phyloP scores from a whole-genome alignment of 805 yeast species.

The Lipomyces yamadae region DNA sequence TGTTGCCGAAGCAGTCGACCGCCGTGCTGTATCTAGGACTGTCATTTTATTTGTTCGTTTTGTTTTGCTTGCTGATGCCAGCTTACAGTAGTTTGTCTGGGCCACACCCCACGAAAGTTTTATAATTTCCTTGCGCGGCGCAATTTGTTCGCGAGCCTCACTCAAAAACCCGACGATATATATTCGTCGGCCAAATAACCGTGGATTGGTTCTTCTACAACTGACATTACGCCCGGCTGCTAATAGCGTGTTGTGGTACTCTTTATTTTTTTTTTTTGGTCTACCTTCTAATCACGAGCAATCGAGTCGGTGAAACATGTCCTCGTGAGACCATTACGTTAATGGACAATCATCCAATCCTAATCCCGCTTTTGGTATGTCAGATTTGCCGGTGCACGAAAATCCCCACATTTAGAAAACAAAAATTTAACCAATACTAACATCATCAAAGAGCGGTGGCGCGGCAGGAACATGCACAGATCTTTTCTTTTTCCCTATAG shows the following conservation, averaged over 20 bases:
- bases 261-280: too few species aligned
- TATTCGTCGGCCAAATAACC: too few species aligned
- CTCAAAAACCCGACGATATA: too few species aligned
- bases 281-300: too few species aligned
- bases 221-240: not conserved
- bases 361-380: constrained; percentile 36
- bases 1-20: constrained; percentile 3
- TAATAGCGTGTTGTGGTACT: too few species aligned
- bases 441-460: constrained; percentile 68
- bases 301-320: not conserved
- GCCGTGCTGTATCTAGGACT: not conserved
- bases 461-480: constrained; percentile 97
- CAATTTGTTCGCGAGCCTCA: too few species aligned
- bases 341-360: constrained; percentile 37
- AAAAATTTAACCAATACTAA: not conserved
- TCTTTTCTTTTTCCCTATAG: constrained; percentile 92
- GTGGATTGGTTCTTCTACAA: not conserved
- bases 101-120: too few species aligned
- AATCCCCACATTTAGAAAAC: too few species aligned
- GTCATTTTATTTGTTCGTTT: not conserved
- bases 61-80: not conserved
- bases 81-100: too few species aligned
- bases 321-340: not conserved
- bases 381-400: too few species aligned
- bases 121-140: too few species aligned